Evolutionary conservation across 208 protist species (phyloP).

Genomic region (Wallacemonas sp.): DNA sequence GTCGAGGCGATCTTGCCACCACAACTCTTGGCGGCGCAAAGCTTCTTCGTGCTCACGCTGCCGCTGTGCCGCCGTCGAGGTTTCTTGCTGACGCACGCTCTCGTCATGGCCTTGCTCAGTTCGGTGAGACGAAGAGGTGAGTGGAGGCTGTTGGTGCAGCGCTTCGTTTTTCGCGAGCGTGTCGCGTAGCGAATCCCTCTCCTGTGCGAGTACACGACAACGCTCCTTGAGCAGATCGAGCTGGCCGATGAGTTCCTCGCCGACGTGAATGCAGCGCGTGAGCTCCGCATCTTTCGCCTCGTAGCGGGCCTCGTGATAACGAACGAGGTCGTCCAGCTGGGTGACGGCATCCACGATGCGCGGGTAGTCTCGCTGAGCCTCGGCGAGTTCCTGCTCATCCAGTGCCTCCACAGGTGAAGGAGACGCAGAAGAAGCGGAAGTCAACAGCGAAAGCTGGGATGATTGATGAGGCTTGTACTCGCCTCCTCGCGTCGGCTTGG

Average conservation of each 20-base stretch:
- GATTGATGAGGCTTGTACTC: neutral
- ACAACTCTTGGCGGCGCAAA: constrained; percentile 9
- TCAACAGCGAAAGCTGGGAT: neutral
- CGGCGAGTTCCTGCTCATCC: constrained; percentile 1
- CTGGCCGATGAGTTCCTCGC: constrained; percentile 69
- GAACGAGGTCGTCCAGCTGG: constrained; percentile 36
- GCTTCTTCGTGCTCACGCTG: constrained; percentile 13
- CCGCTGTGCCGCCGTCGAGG: constrained; percentile 2
- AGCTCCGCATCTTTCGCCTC: constrained; percentile 72
- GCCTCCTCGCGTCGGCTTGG: neutral
- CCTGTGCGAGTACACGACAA: constrained; percentile 42
- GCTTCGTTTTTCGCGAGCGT: neutral
- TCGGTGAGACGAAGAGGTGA: neutral
- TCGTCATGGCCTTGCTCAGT: neutral
- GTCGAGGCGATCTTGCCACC: constrained; percentile 13
- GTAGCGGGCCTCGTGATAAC: constrained; percentile 40
- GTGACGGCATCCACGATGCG: constrained; percentile 17
- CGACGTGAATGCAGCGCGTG: constrained; percentile 70
- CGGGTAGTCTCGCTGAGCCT: constrained; percentile 22
- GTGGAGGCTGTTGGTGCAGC: neutral
- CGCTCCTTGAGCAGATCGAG: constrained; percentile 54
- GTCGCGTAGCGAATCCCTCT: constrained; percentile 35
- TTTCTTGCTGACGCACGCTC: constrained; percentile 18
- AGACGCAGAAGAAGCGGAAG: neutral
- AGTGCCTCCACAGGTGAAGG: constrained; percentile 3